Base-by-base conservation (phyloP, 2,329 filamentous ascomycete genomes). In the Apiospora saccharicola region DNA sequence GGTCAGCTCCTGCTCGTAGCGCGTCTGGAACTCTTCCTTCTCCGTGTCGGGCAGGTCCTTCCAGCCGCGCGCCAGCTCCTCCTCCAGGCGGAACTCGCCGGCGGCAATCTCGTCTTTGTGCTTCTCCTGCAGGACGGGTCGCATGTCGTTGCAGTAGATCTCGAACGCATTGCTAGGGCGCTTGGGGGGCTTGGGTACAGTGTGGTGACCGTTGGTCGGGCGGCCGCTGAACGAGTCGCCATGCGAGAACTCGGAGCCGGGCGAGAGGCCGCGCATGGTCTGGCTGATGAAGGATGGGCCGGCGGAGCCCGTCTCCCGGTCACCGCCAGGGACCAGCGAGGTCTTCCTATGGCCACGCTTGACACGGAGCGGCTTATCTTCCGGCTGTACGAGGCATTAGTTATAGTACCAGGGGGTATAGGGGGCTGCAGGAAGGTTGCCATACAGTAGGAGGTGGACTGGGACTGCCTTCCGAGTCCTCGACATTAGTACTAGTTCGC, bases 371-470 rank as follows among this genome's bases (percentile, higher is more conserved):
- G 93, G 93, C 82, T 94, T 94, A 78, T 94, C 92, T 82, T 94
- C 92, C 46, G 93, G 93, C 91, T 93, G 80, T 78, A 74, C 68
- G 73, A 73, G 69, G 71, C 78, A 74, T 70, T 70, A 72, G 70
- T 68, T 26, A 22, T 8, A 68, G 22, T 1, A 13, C 19, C 16
- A 22, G 22, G 4, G 71, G 53, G 69, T 69, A 51, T 70, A 70
- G 74, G 47, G 53, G 53, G 68, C 46, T 64, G 71, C 37, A 61
- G 61, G 70, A 51, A 51, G 73, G 68, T 46, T 57, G 68, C 84
- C 90, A 76, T 89, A 93, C 92, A 77, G 93, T 94, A 61, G 93
- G 92, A 34, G 93, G 93, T n/a, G 93, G 92, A 78, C 92, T 94
- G 8, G 92, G 92, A 80, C 92, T 94, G 77, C 92, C 91, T 77